phyloP scores from a whole-genome alignment of 2,329 filamentous ascomycete species.

The Trichoderma gracile region DNA sequence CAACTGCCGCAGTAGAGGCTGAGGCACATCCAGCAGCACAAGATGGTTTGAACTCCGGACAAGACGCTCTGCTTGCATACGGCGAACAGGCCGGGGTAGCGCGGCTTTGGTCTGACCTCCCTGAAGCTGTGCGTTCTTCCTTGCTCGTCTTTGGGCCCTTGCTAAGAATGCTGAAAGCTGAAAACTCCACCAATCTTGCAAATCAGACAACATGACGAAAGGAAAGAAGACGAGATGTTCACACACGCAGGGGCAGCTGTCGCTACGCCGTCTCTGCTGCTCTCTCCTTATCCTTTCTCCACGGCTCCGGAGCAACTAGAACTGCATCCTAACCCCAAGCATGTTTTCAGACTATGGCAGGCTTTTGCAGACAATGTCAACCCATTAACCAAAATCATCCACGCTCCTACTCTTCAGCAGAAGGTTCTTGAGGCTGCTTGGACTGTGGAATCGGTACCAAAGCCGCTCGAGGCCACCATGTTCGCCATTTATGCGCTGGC shows the following conservation, averaged over 20 bases:
- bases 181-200: slow-evolving; percentile 1
- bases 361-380: slow-evolving; percentile 73
- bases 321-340: slow-evolving; percentile 63
- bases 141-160: background rate
- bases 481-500: slow-evolving; percentile 67
- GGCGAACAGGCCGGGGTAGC: background rate
- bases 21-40: background rate
- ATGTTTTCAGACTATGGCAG: slow-evolving; percentile 73
- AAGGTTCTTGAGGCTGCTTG: slow-evolving; percentile 63
- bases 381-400: slow-evolving; percentile 70
- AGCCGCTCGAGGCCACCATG: slow-evolving; percentile 60
- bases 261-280: too few relatives aligned
- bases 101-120: background rate
- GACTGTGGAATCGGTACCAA: slow-evolving; percentile 55
- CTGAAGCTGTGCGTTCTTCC: slow-evolving; percentile 1
- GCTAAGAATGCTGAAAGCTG: background rate
- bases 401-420: slow-evolving; percentile 68
- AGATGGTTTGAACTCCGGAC: background rate
- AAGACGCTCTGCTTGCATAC: background rate
- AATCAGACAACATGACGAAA: background rate
- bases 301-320: background rate
- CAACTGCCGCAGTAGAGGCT: background rate
- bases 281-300: background rate
- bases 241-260: background rate
- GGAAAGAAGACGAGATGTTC: too few relatives aligned